A percentile compares a stretch with the other conserved stretches of the same genome.
phyloP scores from a whole-genome alignment of 495 filamentous ascomycete species.

The Daldinia vernicosa region DNA sequence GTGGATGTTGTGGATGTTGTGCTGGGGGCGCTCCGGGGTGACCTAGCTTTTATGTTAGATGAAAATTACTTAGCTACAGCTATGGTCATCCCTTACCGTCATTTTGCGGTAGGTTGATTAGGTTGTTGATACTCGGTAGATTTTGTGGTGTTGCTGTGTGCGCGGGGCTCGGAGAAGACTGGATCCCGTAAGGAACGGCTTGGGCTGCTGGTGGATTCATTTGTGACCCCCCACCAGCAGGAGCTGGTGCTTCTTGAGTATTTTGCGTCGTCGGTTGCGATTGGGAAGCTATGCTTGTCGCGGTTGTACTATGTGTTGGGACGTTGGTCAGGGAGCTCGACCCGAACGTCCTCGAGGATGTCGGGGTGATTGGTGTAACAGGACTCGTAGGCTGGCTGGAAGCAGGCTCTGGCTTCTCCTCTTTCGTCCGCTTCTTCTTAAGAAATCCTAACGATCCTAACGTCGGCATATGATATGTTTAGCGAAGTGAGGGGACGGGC shows the following conservation, averaged over 20 bases:
- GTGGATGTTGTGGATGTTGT: conserved; percentile 34
- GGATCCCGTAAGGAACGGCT: conserved; percentile 42
- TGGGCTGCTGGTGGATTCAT: conserved; percentile 46
- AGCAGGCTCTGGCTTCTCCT: conserved; percentile 66
- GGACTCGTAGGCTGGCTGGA: conserved; percentile 70
- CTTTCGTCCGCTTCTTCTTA: conserved; percentile 97
- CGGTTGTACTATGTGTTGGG: conserved; percentile 50
- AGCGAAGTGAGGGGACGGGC: conserved; percentile 31
- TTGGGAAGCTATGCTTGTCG: conserved; percentile 45
- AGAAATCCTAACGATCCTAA: conserved; percentile 85
- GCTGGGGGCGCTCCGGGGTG: conserved; percentile 51
- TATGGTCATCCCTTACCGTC: conserved; percentile 51
- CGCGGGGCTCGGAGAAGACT: conserved; percentile 40
- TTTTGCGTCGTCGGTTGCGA: conserved; percentile 33
- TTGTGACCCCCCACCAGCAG: conserved; percentile 46
- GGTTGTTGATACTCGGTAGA: conserved; percentile 72
- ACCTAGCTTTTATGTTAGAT: conserved; percentile 39
- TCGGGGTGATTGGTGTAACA: conserved; percentile 59
- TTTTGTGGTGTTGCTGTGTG: conserved; percentile 60
- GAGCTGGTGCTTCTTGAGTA: conserved; percentile 34
- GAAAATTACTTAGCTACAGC: conserved; percentile 42
- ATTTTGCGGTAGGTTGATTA: conserved; percentile 71
- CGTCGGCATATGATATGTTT: conserved; percentile 68
- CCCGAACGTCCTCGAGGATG: conserved; percentile 58
- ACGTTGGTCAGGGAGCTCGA: conserved; percentile 47